phyloP scores from a whole-genome alignment of 1,284 basidiomycete species.

The Leccinum pallidistipes region DNA sequence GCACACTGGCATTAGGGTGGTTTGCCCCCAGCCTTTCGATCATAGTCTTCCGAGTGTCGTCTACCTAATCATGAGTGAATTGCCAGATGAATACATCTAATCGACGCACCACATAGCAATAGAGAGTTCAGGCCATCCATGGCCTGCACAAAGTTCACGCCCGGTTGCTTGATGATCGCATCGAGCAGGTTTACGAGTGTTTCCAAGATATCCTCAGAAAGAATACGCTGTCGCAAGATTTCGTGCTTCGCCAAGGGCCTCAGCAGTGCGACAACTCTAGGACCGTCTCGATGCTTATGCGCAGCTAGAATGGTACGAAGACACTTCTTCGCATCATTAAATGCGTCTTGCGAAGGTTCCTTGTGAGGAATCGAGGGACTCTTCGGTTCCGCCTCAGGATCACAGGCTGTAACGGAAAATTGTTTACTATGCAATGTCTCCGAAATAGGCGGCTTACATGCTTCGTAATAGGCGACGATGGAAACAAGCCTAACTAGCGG shows the following conservation, averaged over 20 bases:
- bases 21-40: constrained; percentile 12
- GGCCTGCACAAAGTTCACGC: constrained; percentile 18
- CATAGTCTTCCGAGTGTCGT: constrained; percentile 6
- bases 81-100: neutral
- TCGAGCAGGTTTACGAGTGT: constrained; percentile 22
- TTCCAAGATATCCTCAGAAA: constrained; percentile 14
- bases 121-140: constrained; percentile 27
- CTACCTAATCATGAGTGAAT: constrained; percentile 10
- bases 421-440: neutral
- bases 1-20: neutral
- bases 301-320: constrained; percentile 13
- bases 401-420: constrained; percentile 8
- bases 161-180: neutral
- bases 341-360: neutral
- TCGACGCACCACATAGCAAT: constrained; percentile 10
- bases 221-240: constrained; percentile 15
- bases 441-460: constrained; percentile 13
- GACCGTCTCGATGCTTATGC: constrained; percentile 19
- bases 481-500: constrained; percentile 24
- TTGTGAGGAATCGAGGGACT: neutral
- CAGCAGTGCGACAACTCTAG: too few species aligned
- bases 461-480: constrained; percentile 29
- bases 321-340: constrained; percentile 12
- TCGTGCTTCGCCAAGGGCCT: constrained; percentile 21
- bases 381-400: neutral